Percentiles rank a stretch among this genome's conserved stretches.
Evolutionary conservation across 2,329 filamentous ascomycete genomes (phyloP).

Genomic region (Cercospora sp.): DNA sequence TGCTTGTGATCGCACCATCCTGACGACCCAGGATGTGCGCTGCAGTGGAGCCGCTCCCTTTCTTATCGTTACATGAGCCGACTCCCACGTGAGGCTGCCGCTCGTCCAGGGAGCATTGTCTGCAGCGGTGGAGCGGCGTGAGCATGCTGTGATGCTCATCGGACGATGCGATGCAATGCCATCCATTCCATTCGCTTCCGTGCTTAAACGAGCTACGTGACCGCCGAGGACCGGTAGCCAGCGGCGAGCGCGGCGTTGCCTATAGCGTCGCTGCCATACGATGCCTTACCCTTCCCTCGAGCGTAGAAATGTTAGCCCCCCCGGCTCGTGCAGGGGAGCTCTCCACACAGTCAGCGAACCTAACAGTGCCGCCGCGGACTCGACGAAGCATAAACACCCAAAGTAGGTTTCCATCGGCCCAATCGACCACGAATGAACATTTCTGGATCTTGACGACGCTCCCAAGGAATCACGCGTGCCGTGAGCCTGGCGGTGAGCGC

Average conservation of each 20-base stretch:
- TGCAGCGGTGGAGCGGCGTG: not conserved
- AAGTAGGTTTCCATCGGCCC: constrained; percentile 3
- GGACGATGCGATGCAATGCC: not conserved
- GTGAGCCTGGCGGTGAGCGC: not conserved
- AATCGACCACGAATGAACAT: not conserved
- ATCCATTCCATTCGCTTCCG: not conserved
- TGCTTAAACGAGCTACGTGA: not conserved
- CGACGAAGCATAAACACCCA: not conserved
- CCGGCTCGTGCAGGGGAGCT: constrained; percentile 4
- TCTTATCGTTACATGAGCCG: not conserved
- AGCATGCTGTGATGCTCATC: not conserved
- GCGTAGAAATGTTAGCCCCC: not conserved
- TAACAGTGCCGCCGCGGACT: constrained; percentile 3
- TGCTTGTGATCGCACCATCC: not conserved
- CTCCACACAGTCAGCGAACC: constrained; percentile 8
- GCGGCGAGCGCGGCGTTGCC: not conserved
- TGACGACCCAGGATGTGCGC: not conserved
- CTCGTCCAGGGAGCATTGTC: not conserved
- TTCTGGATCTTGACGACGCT: not conserved
- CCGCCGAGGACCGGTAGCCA: constrained; percentile 1
- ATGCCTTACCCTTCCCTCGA: not conserved
- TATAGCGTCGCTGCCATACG: not conserved
- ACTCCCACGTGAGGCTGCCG: not conserved
- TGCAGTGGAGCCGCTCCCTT: not conserved
- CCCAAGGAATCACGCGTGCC: constrained; percentile 1